Conservation (phyloP, 2,329 filamentous ascomycete species). For the Penicillium rolfsii region DNA sequence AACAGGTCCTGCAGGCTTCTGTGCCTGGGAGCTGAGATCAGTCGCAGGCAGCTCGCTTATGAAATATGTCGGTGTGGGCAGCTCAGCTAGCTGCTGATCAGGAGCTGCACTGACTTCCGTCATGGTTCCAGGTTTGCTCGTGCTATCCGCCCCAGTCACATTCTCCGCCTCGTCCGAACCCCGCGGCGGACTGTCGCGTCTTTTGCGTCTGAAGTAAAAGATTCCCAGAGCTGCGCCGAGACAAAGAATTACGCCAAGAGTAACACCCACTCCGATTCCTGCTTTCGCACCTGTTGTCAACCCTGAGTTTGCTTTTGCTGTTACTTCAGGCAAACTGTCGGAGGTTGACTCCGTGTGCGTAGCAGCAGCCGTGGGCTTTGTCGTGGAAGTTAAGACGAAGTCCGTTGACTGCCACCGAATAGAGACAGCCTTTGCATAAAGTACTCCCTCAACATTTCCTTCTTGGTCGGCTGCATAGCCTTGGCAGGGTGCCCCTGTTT, state of each 20-base stretch:
- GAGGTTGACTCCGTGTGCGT: not conserved
- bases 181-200: not conserved
- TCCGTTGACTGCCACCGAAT: not conserved
- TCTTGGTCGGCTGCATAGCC: not conserved
- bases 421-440: not conserved
- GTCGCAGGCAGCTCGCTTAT: not conserved
- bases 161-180: not conserved
- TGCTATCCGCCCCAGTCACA: not conserved
- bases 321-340: not conserved
- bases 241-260: not conserved
- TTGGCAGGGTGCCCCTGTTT: not conserved
- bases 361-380: not conserved
- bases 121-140: not conserved
- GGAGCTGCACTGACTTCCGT: not conserved
- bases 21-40: not conserved
- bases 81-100: not conserved
- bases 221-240: not conserved
- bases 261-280: not conserved
- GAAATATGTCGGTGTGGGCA: not conserved
- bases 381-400: not conserved
- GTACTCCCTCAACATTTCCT: not conserved
- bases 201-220: not conserved
- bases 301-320: not conserved
- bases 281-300: not conserved
- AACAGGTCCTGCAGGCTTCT: not conserved